Conservation (phyloP, 2,329 filamentous ascomycete genomes). For the Aspergillus niger region DNA sequence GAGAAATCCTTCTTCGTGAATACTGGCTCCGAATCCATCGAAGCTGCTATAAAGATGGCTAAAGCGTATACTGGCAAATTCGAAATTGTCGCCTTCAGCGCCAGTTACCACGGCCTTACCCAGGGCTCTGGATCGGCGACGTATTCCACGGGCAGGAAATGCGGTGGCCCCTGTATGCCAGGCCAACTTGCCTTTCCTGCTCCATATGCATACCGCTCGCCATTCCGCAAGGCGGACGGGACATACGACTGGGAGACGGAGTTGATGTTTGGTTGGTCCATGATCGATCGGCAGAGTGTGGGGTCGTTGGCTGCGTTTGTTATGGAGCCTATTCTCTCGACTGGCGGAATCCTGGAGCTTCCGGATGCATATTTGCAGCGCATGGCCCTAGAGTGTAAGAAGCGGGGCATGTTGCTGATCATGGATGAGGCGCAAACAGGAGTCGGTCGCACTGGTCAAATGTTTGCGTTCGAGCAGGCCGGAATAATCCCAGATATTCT, state of each 20-base stretch:
- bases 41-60: slow-evolving; percentile 66
- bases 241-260: slow-evolving; percentile 68
- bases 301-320: slow-evolving; percentile 66
- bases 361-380: slow-evolving; percentile 61
- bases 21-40: slow-evolving; percentile 60
- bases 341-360: slow-evolving; percentile 62
- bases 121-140: slow-evolving; percentile 55
- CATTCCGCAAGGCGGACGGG: slow-evolving; percentile 61
- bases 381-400: slow-evolving; percentile 57
- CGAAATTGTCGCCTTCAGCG: slow-evolving; percentile 62
- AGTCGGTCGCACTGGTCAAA: slow-evolving; percentile 57
- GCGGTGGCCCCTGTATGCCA: slow-evolving; percentile 46
- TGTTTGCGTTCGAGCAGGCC: slow-evolving; percentile 60
- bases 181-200: slow-evolving; percentile 61
- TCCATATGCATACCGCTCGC: slow-evolving; percentile 63
- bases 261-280: slow-evolving; percentile 62
- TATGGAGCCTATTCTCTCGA: slow-evolving; percentile 61
- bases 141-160: slow-evolving; percentile 26
- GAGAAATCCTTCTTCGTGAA: slow-evolving; percentile 61
- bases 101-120: slow-evolving; percentile 65
- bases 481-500: slow-evolving; percentile 61
- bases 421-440: slow-evolving; percentile 64
- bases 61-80: slow-evolving; percentile 66
- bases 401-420: slow-evolving; percentile 60
- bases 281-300: slow-evolving; percentile 61